Evolutionary conservation across 2,329 filamentous ascomycete genomes (phyloP), one percentile per base, ranked within the genome.

Genomic region (Spiromastix sp.): DNA sequence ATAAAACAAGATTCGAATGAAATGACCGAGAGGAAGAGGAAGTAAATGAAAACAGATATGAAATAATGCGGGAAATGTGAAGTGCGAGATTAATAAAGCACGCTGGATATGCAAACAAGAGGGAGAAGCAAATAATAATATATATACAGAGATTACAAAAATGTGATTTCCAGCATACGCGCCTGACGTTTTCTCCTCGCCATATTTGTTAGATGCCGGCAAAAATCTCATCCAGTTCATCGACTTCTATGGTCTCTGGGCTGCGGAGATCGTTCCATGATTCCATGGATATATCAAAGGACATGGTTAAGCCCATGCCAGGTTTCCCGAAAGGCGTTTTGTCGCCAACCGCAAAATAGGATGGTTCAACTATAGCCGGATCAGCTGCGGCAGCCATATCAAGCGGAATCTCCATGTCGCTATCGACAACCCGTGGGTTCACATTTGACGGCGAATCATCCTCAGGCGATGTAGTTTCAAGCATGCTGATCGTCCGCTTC

Each of bases 161-260:
- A n/a, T n/a, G n/a, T n/a, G n/a, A n/a, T n/a, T n/a, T n/a, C n/a
- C n/a, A n/a, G n/a, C n/a, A n/a, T n/a, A n/a, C n/a, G n/a, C n/a
- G n/a, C n/a, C n/a, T n/a, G n/a, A n/a, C n/a, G n/a, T n/a, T n/a
- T n/a, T n/a, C n/a, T n/a, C n/a, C n/a, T n/a, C n/a, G n/a, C n/a
- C n/a, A n/a, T n/a, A n/a, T n/a, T n/a, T n/a, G 17, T 70, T 63
- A 85, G 57, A 77, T 85, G 47, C 75, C 79, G 53, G 83, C 79
- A 50, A 95, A 74, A 56, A 95, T 73, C 48, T 82, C 77, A 53
- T 96, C 89, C 16, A 96, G 77, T 67, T 98, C 91, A 30, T 94
- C 85, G 32, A 96, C 74, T 57, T 93, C 86, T 48, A 96, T 80
- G 45, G 78, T 82, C 64, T 96, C 91, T 1, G 87, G 86, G 54